phyloP scores from a whole-genome alignment of 2,329 filamentous ascomycete genomes.

The Penicillium sclerotiorum region DNA sequence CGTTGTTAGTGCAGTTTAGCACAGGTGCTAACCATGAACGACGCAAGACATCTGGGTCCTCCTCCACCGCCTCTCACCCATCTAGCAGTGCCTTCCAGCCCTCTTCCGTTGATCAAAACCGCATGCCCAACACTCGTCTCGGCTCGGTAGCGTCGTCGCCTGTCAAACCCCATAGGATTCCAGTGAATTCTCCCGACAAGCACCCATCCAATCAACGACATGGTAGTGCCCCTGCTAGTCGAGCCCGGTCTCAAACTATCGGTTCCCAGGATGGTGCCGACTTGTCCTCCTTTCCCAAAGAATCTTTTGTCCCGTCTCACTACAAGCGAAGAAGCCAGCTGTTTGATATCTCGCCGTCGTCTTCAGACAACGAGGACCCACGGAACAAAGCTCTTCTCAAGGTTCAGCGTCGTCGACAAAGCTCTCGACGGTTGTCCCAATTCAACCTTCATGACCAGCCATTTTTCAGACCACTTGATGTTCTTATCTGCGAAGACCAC shows the following conservation, averaged over 20 bases:
- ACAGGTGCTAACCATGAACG: constrained; percentile 80
- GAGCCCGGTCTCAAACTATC: constrained; percentile 86
- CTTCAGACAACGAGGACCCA: constrained; percentile 94
- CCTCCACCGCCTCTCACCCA: constrained; percentile 80
- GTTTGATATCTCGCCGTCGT: constrained; percentile 94
- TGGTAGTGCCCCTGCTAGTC: constrained; percentile 64
- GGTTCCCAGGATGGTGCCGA: constrained; percentile 87
- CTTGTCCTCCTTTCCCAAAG: constrained; percentile 65
- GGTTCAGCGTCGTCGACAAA: constrained; percentile 91
- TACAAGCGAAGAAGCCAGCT: constrained; percentile 92
- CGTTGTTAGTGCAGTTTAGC: constrained; percentile 94
- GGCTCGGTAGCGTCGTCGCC: constrained; percentile 58
- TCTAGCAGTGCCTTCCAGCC: constrained; percentile 71
- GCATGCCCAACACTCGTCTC: constrained; percentile 57
- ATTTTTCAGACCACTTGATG: constrained; percentile 85
- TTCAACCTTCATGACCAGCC: constrained; percentile 84
- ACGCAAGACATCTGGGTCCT: constrained; percentile 89
- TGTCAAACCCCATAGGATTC: constrained; percentile 47
- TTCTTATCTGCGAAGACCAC: constrained; percentile 96
- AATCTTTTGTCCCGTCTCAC: constrained; percentile 66
- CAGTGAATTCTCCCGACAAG: constrained; percentile 62
- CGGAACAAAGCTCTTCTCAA: constrained; percentile 87
- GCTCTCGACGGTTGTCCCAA: constrained; percentile 89
- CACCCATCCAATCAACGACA: constrained; percentile 63
- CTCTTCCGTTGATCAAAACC: constrained; percentile 71